Conservation (phyloP, 805 yeast genomes). For the Metschnikowia koreensis region DNA sequence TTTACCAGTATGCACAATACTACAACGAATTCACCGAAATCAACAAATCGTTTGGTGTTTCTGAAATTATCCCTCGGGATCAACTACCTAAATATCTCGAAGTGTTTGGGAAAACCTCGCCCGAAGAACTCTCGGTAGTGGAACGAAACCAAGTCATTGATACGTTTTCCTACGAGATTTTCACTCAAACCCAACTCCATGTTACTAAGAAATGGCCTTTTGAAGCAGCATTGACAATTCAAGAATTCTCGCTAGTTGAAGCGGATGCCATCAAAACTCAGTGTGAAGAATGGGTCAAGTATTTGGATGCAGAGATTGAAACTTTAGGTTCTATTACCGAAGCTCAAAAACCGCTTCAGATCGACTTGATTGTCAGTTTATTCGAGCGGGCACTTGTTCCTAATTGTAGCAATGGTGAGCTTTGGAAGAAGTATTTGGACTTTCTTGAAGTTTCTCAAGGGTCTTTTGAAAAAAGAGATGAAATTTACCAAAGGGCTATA, state of each 20-base stretch:
- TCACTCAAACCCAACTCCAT: slow-evolving; percentile 45
- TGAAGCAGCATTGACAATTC: slow-evolving; percentile 63
- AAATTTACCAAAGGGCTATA: slow-evolving; percentile 53
- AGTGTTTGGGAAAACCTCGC: slow-evolving; percentile 22
- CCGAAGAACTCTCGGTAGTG: slow-evolving; percentile 29
- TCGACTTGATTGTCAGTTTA: slow-evolving; percentile 40
- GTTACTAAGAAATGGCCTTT: slow-evolving; percentile 67
- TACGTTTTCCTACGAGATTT: slow-evolving; percentile 42
- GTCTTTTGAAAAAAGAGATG: slow-evolving; percentile 30
- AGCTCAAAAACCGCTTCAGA: slow-evolving; percentile 2
- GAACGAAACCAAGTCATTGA: slow-evolving; percentile 45
- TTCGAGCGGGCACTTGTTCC: slow-evolving; percentile 78
- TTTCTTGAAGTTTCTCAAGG: slow-evolving; percentile 40
- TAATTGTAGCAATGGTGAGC: slow-evolving; percentile 51
- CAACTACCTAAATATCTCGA: slow-evolving; percentile 21
- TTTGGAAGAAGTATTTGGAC: slow-evolving; percentile 69
- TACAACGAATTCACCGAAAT: slow-evolving; percentile 49
- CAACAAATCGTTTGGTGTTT: slow-evolving; percentile 31
- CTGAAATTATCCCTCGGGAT: slow-evolving; percentile 22
- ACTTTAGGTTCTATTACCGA: background rate
- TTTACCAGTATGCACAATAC: slow-evolving; percentile 84
- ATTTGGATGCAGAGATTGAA: slow-evolving; percentile 53
- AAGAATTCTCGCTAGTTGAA: slow-evolving; percentile 49
- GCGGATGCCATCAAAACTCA: slow-evolving; percentile 38
- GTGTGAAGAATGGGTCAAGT: slow-evolving; percentile 58